Base-by-base conservation (phyloP, 148 eudicot species). In the Tetragonia tetragonoides region DNA sequence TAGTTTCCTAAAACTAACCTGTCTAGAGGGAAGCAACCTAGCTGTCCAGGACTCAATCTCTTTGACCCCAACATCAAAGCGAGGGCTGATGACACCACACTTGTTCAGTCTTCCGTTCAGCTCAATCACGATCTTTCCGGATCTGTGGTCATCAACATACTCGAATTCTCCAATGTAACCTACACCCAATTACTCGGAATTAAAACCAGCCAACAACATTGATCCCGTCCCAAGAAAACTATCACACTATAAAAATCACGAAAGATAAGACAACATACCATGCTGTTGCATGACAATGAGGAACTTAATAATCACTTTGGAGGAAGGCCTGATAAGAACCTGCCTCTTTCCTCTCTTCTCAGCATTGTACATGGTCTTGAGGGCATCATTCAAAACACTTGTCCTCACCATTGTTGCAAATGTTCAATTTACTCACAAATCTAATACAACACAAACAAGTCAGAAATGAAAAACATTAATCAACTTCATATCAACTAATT, bases 111-210 rank as follows among this genome's bases (percentile, higher is more conserved):
- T 87, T 71, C 97, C 97, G 69, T 92, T 92, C 74, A 92, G 84
- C 62, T 92, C 97, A 68, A 92, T 94, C 28, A 92, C 94, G 82
- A 90, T 92, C 79, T 92, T 92, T 17, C 97, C 97, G 81, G 97
- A 80, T 66, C 94, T 88, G 73, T 92, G 94, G 79, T 92, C 97
- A 84, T 92, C 97, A 40, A 92, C 94, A 77, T 85, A 92, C 85
- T 92, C 97, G 53, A 92, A 92, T 79, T 92, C 97, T 24, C 97
- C 97, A 76, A 92, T 92, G 85, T 92, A 92, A 42, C 97, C 97
- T 91, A 82, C 63, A 82, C 71, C 6, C 66, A 49, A 6, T 5
- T 54, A 56, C n/a, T 54, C 63, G 21, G 7, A 44, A 12, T 4
- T 6, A 67, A 51, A 49, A 51, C n/a, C 78, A 75, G 17, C 63